phyloP scores from a whole-genome alignment of 2,329 filamentous ascomycete species.

The Tothia fuscella region DNA sequence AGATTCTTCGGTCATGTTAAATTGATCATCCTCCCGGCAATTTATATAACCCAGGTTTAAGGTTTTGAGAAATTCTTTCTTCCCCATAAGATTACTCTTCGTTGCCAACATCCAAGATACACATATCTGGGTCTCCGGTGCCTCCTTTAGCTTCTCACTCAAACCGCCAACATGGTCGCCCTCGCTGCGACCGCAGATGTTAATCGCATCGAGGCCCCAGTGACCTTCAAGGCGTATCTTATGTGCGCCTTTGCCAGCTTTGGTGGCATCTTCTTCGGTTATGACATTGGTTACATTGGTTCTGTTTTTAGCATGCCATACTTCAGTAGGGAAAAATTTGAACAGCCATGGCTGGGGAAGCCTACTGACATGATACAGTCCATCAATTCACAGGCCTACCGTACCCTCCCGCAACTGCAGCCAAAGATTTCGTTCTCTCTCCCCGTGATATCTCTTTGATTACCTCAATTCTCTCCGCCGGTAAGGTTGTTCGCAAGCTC shows the following conservation, averaged over 20 bases:
- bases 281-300: slow-evolving; percentile 66
- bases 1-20: too few relatives aligned
- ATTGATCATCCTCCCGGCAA: too few relatives aligned
- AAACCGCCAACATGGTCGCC: too few relatives aligned
- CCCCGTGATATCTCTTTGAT: slow-evolving; percentile 43
- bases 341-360: not conserved
- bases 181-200: slow-evolving; percentile 27
- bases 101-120: too few relatives aligned
- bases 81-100: too few relatives aligned
- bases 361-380: slow-evolving; percentile 1
- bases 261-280: slow-evolving; percentile 60
- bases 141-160: too few relatives aligned
- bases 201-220: slow-evolving; percentile 40
- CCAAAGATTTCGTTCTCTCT: not conserved
- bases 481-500: slow-evolving; percentile 22
- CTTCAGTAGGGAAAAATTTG: not conserved
- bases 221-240: slow-evolving; percentile 34
- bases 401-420: not conserved
- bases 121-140: too few relatives aligned
- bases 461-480: slow-evolving; percentile 63
- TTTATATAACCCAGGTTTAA: too few relatives aligned
- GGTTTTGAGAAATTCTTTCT: too few relatives aligned
- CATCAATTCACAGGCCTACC: slow-evolving; percentile 4
- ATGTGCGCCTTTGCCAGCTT: slow-evolving; percentile 37
- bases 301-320: slow-evolving; percentile 39